Conservation (phyloP, 495 filamentous ascomycete genomes). For the Hypomontagnella submonticulosa region DNA sequence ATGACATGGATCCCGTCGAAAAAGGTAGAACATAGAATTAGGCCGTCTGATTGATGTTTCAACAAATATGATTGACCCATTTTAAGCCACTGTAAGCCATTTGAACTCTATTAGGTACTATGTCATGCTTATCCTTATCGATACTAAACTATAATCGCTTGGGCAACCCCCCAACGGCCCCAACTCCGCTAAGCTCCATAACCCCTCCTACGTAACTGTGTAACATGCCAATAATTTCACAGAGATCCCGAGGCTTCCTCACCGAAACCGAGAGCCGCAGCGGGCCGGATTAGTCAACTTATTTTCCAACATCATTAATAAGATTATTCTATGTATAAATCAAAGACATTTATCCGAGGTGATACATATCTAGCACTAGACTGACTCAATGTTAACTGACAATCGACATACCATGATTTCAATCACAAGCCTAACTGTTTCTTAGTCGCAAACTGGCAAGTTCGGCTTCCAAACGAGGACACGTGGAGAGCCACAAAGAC, state of each 20-base stretch:
- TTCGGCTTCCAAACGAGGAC: too few species aligned
- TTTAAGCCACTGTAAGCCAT: background rate
- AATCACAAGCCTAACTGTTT: too few species aligned
- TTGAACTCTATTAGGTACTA: background rate
- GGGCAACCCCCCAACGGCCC: constrained; percentile 18
- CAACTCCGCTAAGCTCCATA: background rate
- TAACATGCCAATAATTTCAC: constrained; percentile 24
- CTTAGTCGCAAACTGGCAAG: too few species aligned
- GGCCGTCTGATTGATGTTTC: background rate
- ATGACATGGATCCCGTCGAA: constrained; percentile 1
- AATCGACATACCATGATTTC: too few species aligned
- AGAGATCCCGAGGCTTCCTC: too few species aligned
- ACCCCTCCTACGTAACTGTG: constrained; percentile 30
- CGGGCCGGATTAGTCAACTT: background rate
- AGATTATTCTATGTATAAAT: too few species aligned
- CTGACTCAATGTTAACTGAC: too few species aligned
- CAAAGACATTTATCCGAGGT: too few species aligned
- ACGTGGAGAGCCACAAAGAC: too few species aligned
- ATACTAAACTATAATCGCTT: constrained; percentile 7
- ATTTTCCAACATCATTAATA: too few species aligned
- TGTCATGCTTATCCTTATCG: constrained; percentile 30
- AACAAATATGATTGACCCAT: constrained; percentile 19
- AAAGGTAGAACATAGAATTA: background rate
- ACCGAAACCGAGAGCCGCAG: constrained; percentile 20
- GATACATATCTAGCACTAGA: too few species aligned